Evolutionary conservation across 2,329 filamentous ascomycete species (phyloP), one percentile per base, ranked within the genome.

Genomic region (Zalaria sp.): DNA sequence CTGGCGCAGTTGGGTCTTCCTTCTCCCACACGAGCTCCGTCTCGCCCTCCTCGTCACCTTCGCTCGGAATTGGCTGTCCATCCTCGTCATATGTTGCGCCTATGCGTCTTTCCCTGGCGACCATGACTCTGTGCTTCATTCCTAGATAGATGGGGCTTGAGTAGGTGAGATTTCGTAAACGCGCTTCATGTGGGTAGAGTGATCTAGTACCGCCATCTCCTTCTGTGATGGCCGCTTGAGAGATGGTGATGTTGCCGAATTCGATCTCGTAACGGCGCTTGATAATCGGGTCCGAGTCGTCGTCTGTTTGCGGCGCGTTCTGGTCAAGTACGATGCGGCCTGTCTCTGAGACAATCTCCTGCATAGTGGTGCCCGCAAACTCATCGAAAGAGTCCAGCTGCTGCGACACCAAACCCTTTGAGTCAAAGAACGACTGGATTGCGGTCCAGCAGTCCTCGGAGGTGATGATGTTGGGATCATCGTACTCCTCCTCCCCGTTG

Each of bases 311-410:
- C 4, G 87, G 83, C 48, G 88, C 81, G 47, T 87, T 89, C 61
- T 95, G 86, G 57, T 98, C 91, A 49, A 98, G 77, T n/a, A 84
- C 87, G 47, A 96, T 81, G 50, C 81, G 78, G 34, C 84, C 85
- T 59, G 94, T 89, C 62, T 96, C 91, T 55, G 87, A 81, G 45
- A 98, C 83, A 46, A 98, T 77, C 54, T 94, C 85, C 57, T 96
- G 88, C 64, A 98, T 89, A 0, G 88, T 95, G 25, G 84, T 87
- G 46, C 82, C 80, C 43, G 91, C 88, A 57, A 98, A 98, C 59
- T 96, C 88, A 65, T 98, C 87, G 65, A 94, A 98, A 0, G 93
- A 98, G 61, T 96, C 89, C 48, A 96, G 80, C 68, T 98, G 91
- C 65, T 98, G 89, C 10, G 91, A 94, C 25, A 94, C 91, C 28